Base-by-base conservation (phyloP, 108 stramenopile species). In the Cyclostephanos invisitatus region DNA sequence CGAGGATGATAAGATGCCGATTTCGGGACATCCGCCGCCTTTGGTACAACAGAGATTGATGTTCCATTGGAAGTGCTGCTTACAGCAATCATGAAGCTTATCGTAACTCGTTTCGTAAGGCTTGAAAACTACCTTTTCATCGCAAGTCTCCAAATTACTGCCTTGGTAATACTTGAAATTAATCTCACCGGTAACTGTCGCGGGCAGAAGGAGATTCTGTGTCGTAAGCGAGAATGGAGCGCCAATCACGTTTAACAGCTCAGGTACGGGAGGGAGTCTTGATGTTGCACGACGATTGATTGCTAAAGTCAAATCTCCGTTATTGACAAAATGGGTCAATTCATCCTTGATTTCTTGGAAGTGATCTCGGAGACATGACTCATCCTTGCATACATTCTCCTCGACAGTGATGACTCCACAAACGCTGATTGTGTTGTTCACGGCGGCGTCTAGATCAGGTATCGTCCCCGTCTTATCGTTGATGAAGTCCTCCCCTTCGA, bases 241-340 rank as follows among this genome's bases (percentile, higher is more conserved):
- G 22, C 25, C 72, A 18, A 22, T 36, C 10, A 73, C 72, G 12
- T 24, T 27, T 22, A 64, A 72, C 3, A 80, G 53, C 62, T 73
- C 78, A 27, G 78, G 78, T 50, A 80, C 78, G 7, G 78, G 78
- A 65, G 78, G 78, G 3, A 73, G 72, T 48, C 78, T 68, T n/a
- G 48, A 50, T 10, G 25, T 42, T 7, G 72, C 56, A 0, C 42
- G 42, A 8, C 22, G 21, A 66, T 64, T 64, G n/a, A 80, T 32
- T 11, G 55, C 38, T 28, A 12, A 15, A 11, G 51, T 58, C 25
- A 80, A 62, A 7, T 28, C 27, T 49, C 68, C 78, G 51, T 64
- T 25, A 57, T 70, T 25, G 32, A 73, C 38, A 42, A 57, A 73
- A 27, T 65, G 58, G 7, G 18, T n/a, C 46, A 80, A 35, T 14